Base-by-base conservation (phyloP, 257 asterid genomes). In the Solanum pennellii region DNA sequence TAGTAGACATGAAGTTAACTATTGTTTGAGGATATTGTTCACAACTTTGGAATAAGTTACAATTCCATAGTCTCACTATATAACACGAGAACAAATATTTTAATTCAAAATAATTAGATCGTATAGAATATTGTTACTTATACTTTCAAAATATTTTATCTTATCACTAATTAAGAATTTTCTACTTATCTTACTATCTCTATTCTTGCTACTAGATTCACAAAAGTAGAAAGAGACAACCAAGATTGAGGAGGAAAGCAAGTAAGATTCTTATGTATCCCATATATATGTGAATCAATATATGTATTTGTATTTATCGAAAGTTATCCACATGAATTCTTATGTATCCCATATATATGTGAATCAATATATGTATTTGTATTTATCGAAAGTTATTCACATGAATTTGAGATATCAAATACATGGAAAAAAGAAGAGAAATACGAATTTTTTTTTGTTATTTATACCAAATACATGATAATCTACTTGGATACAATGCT, bases 181-280 rank as follows among this genome's bases (percentile, higher is more conserved):
- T 10, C n/a, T 52, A 6, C 23, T 49, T 5, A 49, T 49, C 23
- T 6, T 52, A 52, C 9, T 49, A 49, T 49, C 0, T 15, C 21
- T 49, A 6, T 16, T 16, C 60, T 52, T 52, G 9, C 4, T 52
- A 52, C 21, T 6, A 16, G 23, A 52, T 16, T 49, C 60, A 15
- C 23, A 49, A 49, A 49, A 5, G 16, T 16, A 44, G 15, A 49
- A 21, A 47, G 60, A 49, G 21, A 21, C 21, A 15, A 15, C 21
- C 60, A 49, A 15, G 23, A 49, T 49, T 6, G 60, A 49, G 60
- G 21, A 49, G 62, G 11, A n/a, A 52, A 18, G n/a, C 20, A 7
- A 52, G n/a, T 0, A 10, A 56, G 0, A 7, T 18, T 56, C 0
- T 1, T 56, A 56, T 56, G n/a, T 56, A 2, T 18, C 65, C 5